Conservation (phyloP, 371 early-diverging fungal species). For the Parasitella parasitica region DNA sequence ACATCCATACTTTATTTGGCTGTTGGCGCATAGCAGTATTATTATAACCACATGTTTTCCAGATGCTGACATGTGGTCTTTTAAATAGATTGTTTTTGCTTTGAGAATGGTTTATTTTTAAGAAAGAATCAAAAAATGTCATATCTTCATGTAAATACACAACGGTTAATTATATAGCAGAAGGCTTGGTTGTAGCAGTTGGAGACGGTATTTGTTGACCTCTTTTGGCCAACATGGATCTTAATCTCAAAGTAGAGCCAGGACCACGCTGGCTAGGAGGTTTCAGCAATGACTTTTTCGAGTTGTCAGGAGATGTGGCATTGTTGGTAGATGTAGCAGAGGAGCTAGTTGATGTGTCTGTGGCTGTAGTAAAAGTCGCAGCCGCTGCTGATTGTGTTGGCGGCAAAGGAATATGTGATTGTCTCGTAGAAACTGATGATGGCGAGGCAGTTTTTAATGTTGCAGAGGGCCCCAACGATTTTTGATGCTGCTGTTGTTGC, state of each 20-base stretch:
- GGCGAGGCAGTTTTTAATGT: neutral
- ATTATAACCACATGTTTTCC: no score
- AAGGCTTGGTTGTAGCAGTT: no score
- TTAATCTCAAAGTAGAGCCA: slow-evolving; percentile 36
- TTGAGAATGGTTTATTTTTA: no score
- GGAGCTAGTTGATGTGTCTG: slow-evolving; percentile 1
- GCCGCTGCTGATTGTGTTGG: neutral
- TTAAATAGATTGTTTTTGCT: no score
- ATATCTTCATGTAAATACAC: no score
- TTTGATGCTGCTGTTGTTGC: slow-evolving; percentile 5
- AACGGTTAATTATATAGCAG: no score
- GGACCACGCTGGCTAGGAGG: slow-evolving; percentile 35
- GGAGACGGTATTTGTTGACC: neutral
- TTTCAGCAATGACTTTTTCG: slow-evolving; percentile 25
- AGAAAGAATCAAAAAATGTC: no score
- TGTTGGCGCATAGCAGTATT: no score
- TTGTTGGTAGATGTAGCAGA: neutral
- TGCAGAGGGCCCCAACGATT: neutral
- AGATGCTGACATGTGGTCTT: no score
- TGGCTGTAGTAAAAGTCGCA: neutral
- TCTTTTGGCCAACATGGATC: slow-evolving; percentile 35
- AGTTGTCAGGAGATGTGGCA: slow-evolving; percentile 1
- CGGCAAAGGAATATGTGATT: slow-evolving; percentile 10
- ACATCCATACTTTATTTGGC: no score
- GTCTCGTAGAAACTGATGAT: neutral